Evolutionary conservation across 129 eudicot genomes (phyloP), one percentile per base, ranked within the genome.

Genomic region (Ambrosia trifida): DNA sequence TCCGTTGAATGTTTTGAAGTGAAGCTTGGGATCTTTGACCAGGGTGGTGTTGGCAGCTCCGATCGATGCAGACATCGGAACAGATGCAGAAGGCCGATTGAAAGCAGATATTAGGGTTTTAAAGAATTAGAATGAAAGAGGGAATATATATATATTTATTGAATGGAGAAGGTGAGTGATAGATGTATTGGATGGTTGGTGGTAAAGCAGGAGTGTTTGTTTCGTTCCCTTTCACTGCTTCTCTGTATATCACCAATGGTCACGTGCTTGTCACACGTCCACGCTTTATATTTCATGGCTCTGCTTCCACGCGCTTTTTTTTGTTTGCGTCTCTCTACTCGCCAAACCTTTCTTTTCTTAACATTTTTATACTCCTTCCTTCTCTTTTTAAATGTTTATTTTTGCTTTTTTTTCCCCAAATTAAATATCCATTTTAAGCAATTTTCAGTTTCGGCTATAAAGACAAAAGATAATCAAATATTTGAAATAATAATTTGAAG

Each of bases 11-110:
- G 61, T 9, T 54, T 70, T 72, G 57, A 88, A 19, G 6, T 63
- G 76, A 51, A 83, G 73, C 64, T 73, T 78, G 0, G 88, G 78
- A 49, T 86, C 90, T 40, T 68, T 76, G 16, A 74, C 43, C 20
- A 84, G 28, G 17, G 79, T 69, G n/a, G 88, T 40, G 72, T 54
- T 78, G 54, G 86, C 77, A 60, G 85, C 77, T 20, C 87, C 95
- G 31, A 83, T 82, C 81, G 89, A 62, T 68, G 88, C 75, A 87
- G 90, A 78, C 95, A 88, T 88, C 66, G 62, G 82, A 57, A 67
- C 4, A 46, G 61, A 65, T 10, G 28, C 1, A 1, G 28, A 24
- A 24, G 1, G 1, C 1, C 28, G 28, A 24, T 24, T 24, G 28
- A 16, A 14, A 18, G 41, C 18, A 28, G 33, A 9, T 9, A 4